Percentiles rank a stretch among this genome's conserved stretches.
These are phyloP conservation scores for Leucogyrophana mollusca DNA, from an alignment of 768 basidiomycete species.

Conservation along the genomic window DNA sequence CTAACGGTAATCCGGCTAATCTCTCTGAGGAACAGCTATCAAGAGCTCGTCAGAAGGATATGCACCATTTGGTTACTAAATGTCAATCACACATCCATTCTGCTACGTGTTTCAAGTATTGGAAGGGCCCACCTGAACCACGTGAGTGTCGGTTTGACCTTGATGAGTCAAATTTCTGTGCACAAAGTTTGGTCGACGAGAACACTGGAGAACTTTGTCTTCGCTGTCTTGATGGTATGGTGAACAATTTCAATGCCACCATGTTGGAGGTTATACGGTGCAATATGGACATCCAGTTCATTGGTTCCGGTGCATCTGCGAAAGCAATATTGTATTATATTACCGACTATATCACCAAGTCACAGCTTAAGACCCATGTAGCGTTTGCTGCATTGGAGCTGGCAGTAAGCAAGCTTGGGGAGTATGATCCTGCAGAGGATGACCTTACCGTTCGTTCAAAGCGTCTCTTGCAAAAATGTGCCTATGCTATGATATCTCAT, in stretches of 20 bases:
- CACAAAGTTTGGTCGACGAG: not conserved
- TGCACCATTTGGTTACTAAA: constrained; percentile 17
- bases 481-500: constrained; percentile 32
- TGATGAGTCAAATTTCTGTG: constrained; percentile 4
- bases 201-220: constrained; percentile 22
- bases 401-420: constrained; percentile 29
- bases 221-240: constrained; percentile 39
- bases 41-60: constrained; percentile 14
- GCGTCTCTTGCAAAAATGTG: constrained; percentile 35
- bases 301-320: constrained; percentile 38
- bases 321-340: constrained; percentile 47
- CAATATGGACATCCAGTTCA: constrained; percentile 50
- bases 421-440: constrained; percentile 18
- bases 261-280: constrained; percentile 36
- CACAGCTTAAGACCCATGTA: constrained; percentile 39
- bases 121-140: constrained; percentile 11
- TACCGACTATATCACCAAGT: constrained; percentile 49
- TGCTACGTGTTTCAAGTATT: constrained; percentile 39
- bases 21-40: not conserved
- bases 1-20: not conserved
- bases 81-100: constrained; percentile 10
- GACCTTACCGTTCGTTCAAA: constrained; percentile 22
- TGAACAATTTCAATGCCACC: constrained; percentile 43
- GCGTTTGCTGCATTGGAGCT: constrained; percentile 36
- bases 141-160: constrained; percentile 11